Evolutionary conservation across 441 rosid genomes (phyloP), one percentile per base, ranked within the genome.

Genomic region (Theobroma grandiflorum): DNA sequence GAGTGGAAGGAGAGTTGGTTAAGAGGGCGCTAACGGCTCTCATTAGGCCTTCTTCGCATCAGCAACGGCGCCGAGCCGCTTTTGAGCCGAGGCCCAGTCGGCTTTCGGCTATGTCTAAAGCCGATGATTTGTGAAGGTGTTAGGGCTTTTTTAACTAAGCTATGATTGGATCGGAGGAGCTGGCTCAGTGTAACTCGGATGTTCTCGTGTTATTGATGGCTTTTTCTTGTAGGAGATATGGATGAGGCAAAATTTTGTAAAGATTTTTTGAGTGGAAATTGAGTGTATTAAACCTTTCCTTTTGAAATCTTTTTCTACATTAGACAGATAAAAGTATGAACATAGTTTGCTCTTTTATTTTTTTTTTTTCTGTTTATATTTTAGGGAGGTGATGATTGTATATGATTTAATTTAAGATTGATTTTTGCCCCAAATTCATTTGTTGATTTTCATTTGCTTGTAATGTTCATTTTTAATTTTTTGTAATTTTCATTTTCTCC

Each of bases 31-130:
- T 87, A 57, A 69, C 86, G 35, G 87, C 90, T 8, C 72, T 86
- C 78, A 86, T 89, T 38, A 67, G 92, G 61, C 90, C 90, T 18
- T 87, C 90, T 2, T 89, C 89, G 15, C 88, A 86, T 77, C 87
- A 86, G 67, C 83, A 77, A 20, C 79, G 83, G 6, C 86, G 90
- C 45, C 86, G 89, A 22, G 68, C 85, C 33, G 82, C 63, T 52
- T 84, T 85, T 49, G 75, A 87, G 79, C 84, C 86, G 42, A 82
- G 80, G 53, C 91, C 86, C 8, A 89, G 90, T 81, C 83, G 87
- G 64, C 84, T 89, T 1, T 89, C 90, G 7, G 20, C 31, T 14
- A 81, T 86, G 89, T 82, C 87, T 18, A 74, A 66, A 50, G 84
- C 88, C 2, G 76, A 72, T 55, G 49, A n/a, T 33, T 72, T 0